phyloP scores from a whole-genome alignment of 2,329 filamentous ascomycete species.

The Thelonectria discophora region DNA sequence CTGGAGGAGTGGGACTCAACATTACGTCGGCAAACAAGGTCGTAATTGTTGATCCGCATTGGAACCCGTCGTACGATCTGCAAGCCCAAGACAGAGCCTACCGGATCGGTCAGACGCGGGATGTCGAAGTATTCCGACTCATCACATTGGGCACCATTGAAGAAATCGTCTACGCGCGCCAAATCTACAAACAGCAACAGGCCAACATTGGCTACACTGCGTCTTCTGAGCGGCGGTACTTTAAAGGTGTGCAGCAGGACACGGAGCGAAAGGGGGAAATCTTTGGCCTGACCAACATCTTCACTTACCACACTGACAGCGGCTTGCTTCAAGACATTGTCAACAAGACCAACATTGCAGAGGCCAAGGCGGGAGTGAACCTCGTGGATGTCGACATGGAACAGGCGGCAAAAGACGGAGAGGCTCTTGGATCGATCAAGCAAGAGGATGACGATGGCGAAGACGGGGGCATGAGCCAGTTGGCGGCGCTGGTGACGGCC shows the following conservation, averaged over 20 bases:
- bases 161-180: constrained; percentile 94
- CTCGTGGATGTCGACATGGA: constrained; percentile 81
- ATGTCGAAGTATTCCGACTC: constrained; percentile 95
- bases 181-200: constrained; percentile 99
- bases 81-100: constrained; percentile 98
- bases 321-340: constrained; percentile 93
- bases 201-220: constrained; percentile 97
- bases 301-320: constrained; percentile 81
- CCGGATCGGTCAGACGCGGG: constrained; percentile 88
- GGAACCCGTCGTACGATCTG: constrained; percentile 94
- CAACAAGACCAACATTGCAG: constrained; percentile 97
- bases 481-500: constrained; percentile 64
- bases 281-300: constrained; percentile 88
- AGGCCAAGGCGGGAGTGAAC: constrained; percentile 84
- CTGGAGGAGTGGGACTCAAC: constrained; percentile 92
- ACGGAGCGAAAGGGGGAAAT: constrained; percentile 88
- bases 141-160: constrained; percentile 93
- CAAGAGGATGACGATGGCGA: constrained; percentile 63
- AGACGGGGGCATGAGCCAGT: constrained; percentile 75
- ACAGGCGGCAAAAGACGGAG: constrained; percentile 64
- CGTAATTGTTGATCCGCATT: constrained; percentile 95
- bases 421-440: constrained; percentile 54
- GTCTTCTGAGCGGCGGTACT: constrained; percentile 91
- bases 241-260: constrained; percentile 90
- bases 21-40: constrained; percentile 99